These are phyloP conservation scores for Fraxinus sp. DNA, from an alignment of 305 asterid species.

Conservation along the genomic window DNA sequence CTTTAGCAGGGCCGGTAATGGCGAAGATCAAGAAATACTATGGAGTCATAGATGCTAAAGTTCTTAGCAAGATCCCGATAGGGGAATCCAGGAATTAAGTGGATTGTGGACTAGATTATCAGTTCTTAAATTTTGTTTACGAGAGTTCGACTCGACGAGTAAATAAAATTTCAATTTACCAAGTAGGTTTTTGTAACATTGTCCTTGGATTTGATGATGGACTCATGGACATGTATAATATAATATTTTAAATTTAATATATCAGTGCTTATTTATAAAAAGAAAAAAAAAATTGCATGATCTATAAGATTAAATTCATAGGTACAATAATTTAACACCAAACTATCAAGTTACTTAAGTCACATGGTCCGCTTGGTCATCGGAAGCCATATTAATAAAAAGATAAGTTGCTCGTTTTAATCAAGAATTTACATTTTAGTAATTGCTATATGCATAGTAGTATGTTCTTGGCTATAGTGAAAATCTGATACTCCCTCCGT, in stretches of 20 bases:
- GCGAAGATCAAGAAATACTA: neutral
- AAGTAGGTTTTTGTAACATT: neutral
- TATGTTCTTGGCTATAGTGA: neutral
- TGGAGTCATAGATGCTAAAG: neutral
- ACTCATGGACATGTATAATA: neutral
- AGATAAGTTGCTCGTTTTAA: constrained; percentile 43
- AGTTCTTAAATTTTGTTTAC: neutral
- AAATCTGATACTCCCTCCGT: too few relatives aligned
- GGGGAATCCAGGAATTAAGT: neutral
- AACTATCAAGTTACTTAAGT: neutral
- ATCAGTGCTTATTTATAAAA: too few relatives aligned
- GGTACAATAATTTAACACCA: neutral
- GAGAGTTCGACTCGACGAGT: neutral
- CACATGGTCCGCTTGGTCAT: constrained; percentile 56
- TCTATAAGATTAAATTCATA: too few relatives aligned
- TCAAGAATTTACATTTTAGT: neutral
- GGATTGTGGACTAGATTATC: neutral
- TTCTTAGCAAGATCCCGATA: neutral
- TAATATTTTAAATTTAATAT: too few relatives aligned
- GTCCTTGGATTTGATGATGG: neutral
- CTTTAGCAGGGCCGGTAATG: neutral
- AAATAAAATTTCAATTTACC: neutral
- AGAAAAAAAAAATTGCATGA: too few relatives aligned
- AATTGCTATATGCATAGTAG: neutral
- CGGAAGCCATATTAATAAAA: constrained; percentile 52